phyloP scores from a whole-genome alignment of 805 yeast genomes.

The Maudiozyma barnettii region DNA sequence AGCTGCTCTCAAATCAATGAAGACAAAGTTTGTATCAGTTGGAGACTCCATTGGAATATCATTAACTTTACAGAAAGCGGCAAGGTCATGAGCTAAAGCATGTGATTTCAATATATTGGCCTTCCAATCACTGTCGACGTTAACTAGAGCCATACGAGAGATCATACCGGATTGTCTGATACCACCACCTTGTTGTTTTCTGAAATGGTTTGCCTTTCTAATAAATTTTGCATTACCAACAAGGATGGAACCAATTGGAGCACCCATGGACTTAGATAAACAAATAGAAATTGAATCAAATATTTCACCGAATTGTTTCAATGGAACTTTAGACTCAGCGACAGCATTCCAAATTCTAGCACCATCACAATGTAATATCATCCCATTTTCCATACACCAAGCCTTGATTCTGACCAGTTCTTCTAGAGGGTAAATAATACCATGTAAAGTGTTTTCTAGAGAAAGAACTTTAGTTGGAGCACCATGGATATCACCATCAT shows the following conservation, averaged over 20 bases:
- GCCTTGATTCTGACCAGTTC: slow-evolving; percentile 62
- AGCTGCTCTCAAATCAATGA: slow-evolving; percentile 48
- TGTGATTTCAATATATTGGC: slow-evolving; percentile 42
- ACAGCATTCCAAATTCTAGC: slow-evolving; percentile 92
- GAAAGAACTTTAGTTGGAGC: slow-evolving; percentile 84
- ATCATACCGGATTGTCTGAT: slow-evolving; percentile 81
- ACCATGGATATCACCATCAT: slow-evolving; percentile 74
- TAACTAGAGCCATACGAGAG: slow-evolving; percentile 67
- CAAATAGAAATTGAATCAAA: slow-evolving; percentile 87
- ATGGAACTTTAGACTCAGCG: slow-evolving; percentile 51
- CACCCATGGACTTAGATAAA: slow-evolving; percentile 82
- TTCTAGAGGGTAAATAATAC: slow-evolving; percentile 68
- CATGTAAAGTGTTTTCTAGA: slow-evolving; percentile 83
- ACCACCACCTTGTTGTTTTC: slow-evolving; percentile 91
- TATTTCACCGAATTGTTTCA: slow-evolving; percentile 59
- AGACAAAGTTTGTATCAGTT: slow-evolving; percentile 76
- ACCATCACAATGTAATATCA: slow-evolving; percentile 79
- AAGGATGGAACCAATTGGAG: slow-evolving; percentile 84
- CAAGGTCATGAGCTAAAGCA: slow-evolving; percentile 41
- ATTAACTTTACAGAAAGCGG: slow-evolving; percentile 40
- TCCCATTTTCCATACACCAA: slow-evolving; percentile 53
- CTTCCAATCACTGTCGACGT: slow-evolving; percentile 70
- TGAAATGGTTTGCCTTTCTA: slow-evolving; percentile 69
- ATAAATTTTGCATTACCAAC: slow-evolving; percentile 58
- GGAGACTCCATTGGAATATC: slow-evolving; percentile 63